These are phyloP conservation scores for Rhizomucor miehei DNA, from an alignment of 371 early-diverging fungal species.

Conservation along the genomic window DNA sequence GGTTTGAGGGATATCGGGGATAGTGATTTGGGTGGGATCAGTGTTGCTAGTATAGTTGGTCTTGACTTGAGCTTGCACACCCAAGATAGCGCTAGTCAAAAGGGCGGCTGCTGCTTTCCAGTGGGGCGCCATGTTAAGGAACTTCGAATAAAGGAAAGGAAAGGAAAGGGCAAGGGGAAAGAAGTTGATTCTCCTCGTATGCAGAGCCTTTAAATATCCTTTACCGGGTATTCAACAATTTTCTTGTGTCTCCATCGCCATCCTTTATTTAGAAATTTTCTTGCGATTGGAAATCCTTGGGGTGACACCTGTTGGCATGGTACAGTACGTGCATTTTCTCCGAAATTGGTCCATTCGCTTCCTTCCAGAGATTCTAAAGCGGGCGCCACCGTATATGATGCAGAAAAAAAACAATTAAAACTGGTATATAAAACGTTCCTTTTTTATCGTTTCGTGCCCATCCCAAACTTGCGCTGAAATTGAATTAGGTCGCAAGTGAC, in stretches of 20 bases:
- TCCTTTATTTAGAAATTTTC: too few relatives aligned
- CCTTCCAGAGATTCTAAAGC: too few relatives aligned
- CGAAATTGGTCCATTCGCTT: too few relatives aligned
- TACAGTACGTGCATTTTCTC: too few relatives aligned
- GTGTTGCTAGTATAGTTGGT: conserved; percentile 23
- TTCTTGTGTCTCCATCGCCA: too few relatives aligned
- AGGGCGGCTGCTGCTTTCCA: conserved; percentile 16
- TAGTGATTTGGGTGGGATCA: conserved; percentile 24
- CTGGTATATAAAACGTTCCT: too few relatives aligned
- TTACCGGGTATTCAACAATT: too few relatives aligned
- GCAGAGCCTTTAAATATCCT: too few relatives aligned
- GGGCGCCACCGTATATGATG: background rate
- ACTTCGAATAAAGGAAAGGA: conserved; percentile 10
- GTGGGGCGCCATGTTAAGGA: conserved; percentile 3
- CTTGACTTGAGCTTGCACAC: conserved; percentile 20
- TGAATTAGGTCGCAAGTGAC: conserved; percentile 36
- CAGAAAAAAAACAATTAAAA: background rate
- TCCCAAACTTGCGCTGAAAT: conserved; percentile 40
- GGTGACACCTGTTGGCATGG: too few relatives aligned
- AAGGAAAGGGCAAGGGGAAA: conserved; percentile 4
- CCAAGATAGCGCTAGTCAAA: conserved; percentile 6
- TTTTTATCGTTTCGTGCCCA: too few relatives aligned
- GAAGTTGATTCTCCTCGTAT: background rate
- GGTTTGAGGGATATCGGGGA: conserved; percentile 45
- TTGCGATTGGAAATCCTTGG: too few relatives aligned